A percentile compares a stretch with the other conserved stretches of the same genome.
Evolutionary conservation across 768 basidiomycete genomes (phyloP).

Genomic region (Auriscalpium microsporum): DNA sequence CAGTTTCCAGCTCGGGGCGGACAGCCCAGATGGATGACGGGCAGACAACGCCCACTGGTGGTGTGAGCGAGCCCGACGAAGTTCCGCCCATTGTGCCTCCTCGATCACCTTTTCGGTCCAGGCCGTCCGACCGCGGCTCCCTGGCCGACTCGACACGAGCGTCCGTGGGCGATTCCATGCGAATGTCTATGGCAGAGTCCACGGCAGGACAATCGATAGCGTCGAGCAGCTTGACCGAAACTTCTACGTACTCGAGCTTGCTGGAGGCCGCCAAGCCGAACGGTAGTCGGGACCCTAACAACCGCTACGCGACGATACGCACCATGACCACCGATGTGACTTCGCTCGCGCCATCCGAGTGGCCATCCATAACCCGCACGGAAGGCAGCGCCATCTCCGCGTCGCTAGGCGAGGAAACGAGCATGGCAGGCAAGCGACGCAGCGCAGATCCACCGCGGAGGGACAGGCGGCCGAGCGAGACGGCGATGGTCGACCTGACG

Average conservation of each 20-base stretch:
- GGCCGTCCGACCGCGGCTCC: constrained; percentile 16
- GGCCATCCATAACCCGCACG: constrained; percentile 54
- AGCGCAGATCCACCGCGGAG: constrained; percentile 23
- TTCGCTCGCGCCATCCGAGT: constrained; percentile 44
- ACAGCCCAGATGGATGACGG: constrained; percentile 24
- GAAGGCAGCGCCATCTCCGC: constrained; percentile 47
- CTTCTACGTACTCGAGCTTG: constrained; percentile 50
- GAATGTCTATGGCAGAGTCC: constrained; percentile 30
- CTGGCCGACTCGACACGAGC: constrained; percentile 11
- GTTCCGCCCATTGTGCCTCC: constrained; percentile 36
- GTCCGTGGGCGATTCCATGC: constrained; percentile 22
- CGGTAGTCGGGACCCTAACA: constrained; percentile 31
- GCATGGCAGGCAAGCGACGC: constrained; percentile 8
- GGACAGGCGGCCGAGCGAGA: constrained; percentile 61
- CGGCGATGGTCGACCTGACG: constrained; percentile 49
- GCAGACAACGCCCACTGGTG: constrained; percentile 9
- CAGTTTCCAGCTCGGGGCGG: constrained; percentile 16
- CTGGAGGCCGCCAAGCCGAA: constrained; percentile 36
- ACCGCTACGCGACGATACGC: constrained; percentile 70
- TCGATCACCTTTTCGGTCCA: constrained; percentile 46
- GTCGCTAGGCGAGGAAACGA: constrained; percentile 18
- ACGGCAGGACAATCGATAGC: constrained; percentile 54
- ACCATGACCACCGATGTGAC: constrained; percentile 81
- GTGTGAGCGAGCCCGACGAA: constrained; percentile 28
- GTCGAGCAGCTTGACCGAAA: constrained; percentile 53